Evolutionary conservation across 2,329 filamentous ascomycete species (phyloP).

Genomic region (Fusarium cyanostomum): DNA sequence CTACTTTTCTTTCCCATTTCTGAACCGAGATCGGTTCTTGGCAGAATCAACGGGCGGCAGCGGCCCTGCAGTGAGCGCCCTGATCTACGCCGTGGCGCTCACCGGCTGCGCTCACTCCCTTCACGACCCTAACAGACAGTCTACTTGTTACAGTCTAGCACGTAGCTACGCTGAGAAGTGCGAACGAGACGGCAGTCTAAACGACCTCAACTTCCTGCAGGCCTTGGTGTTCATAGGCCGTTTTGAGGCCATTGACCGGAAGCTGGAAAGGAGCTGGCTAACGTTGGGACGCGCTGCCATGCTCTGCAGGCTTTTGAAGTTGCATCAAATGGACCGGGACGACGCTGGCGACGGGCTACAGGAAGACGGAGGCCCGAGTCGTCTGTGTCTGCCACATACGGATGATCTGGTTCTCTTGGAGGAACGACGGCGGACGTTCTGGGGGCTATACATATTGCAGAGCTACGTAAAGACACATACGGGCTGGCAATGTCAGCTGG

Average conservation of each 20-base stretch:
- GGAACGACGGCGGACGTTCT: constrained; percentile 9
- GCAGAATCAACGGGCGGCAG: neutral
- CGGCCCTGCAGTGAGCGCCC: neutral
- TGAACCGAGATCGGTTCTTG: constrained; percentile 11
- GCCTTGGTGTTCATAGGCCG: constrained; percentile 16
- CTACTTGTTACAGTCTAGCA: neutral
- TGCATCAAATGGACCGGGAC: constrained; percentile 1
- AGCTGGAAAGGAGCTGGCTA: constrained; percentile 15
- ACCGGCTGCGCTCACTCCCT: constrained; percentile 10
- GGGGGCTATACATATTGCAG: constrained; percentile 10
- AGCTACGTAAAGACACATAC: constrained; percentile 7
- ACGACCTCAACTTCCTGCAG: constrained; percentile 15
- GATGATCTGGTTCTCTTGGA: constrained; percentile 1
- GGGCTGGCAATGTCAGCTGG: constrained; percentile 4
- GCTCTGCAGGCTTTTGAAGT: constrained; percentile 8
- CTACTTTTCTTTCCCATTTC: constrained; percentile 12
- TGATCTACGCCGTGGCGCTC: constrained; percentile 14
- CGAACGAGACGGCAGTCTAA: neutral
- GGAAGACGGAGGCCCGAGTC: neutral
- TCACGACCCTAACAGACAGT: neutral
- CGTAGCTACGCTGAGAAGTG: neutral
- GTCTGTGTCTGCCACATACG: neutral
- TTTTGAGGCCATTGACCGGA: constrained; percentile 13
- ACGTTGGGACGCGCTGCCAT: constrained; percentile 11
- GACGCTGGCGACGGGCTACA: neutral